Percentiles rank a stretch among this genome's conserved stretches.
These are phyloP conservation scores for Wickerhamomyces hampshirensis DNA, from an alignment of 805 yeast species.

Conservation along the genomic window DNA sequence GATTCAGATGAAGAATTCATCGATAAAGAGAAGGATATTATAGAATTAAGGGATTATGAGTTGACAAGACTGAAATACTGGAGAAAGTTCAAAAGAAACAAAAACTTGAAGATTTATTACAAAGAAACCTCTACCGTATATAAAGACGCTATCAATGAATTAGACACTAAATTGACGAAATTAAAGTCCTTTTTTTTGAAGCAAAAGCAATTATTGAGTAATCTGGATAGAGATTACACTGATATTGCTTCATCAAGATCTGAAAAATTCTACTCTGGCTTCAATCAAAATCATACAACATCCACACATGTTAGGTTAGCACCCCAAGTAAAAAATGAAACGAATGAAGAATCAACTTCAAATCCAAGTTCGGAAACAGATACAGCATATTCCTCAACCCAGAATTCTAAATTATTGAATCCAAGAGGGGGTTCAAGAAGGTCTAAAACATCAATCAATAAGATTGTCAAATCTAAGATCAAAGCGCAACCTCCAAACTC, in stretches of 20 bases:
- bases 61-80: slow-evolving; percentile 23
- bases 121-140: slow-evolving; percentile 24
- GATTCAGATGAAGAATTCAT: slow-evolving; percentile 4
- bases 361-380: slow-evolving; percentile 17
- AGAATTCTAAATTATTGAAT: too few relatives aligned
- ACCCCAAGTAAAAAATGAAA: slow-evolving; percentile 1
- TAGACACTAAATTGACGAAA: slow-evolving; percentile 27
- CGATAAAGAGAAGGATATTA: slow-evolving; percentile 25
- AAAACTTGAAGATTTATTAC: slow-evolving; percentile 22
- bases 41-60: slow-evolving; percentile 30
- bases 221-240: slow-evolving; percentile 23
- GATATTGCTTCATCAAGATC: slow-evolving; percentile 27
- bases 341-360: slow-evolving; percentile 1
- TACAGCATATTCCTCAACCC: slow-evolving; percentile 9
- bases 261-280: slow-evolving; percentile 28
- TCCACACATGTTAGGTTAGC: background rate
- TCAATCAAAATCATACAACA: slow-evolving; percentile 3
- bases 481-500: too few relatives aligned
- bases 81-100: slow-evolving; percentile 24
- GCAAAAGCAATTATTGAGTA: slow-evolving; percentile 24
- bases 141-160: slow-evolving; percentile 22
- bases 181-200: slow-evolving; percentile 29
- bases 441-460: too few relatives aligned
- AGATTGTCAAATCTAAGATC: too few relatives aligned
- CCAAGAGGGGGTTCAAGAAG: too few relatives aligned